phyloP scores from a whole-genome alignment of 1,139 yeast species.

The Meyerozyma guilliermondii region DNA sequence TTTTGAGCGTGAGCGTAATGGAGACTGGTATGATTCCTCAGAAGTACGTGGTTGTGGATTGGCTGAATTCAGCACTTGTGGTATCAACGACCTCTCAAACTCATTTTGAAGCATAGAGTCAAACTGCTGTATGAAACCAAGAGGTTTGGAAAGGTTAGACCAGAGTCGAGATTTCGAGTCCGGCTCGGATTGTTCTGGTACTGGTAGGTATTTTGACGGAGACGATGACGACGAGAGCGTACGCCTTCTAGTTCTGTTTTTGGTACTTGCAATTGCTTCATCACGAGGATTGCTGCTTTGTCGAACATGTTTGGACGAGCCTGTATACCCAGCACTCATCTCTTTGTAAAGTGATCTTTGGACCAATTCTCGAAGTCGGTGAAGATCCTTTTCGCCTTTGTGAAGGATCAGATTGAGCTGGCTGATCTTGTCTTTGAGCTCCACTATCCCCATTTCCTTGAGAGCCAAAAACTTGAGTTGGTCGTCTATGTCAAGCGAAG shows the following conservation, averaged over 20 bases:
- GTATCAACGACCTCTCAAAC: constrained; percentile 47
- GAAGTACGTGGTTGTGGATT: not conserved
- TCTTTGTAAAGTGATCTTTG: constrained; percentile 38
- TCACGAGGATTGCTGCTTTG: constrained; percentile 28
- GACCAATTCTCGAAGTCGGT: constrained; percentile 36
- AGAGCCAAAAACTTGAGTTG: constrained; percentile 53
- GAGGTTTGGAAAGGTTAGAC: constrained; percentile 49
- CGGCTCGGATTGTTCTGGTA: constrained; percentile 3
- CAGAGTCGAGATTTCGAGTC: constrained; percentile 25
- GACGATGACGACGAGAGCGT: constrained; percentile 15
- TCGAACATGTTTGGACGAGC: constrained; percentile 3
- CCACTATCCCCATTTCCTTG: constrained; percentile 59
- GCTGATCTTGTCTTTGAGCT: constrained; percentile 46
- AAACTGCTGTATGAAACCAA: constrained; percentile 60
- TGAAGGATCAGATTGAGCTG: constrained; percentile 25
- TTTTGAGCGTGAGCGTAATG: constrained; percentile 1
- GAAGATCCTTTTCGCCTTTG: constrained; percentile 44
- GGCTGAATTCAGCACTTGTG: not conserved
- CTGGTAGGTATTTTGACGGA: constrained; percentile 3
- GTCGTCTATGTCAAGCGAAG: constrained; percentile 41
- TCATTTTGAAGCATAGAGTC: constrained; percentile 65
- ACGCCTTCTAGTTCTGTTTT: constrained; percentile 18
- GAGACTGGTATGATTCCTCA: not conserved
- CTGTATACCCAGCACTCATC: constrained; percentile 12
- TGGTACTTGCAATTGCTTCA: constrained; percentile 31